Percentiles rank a stretch among this genome's conserved stretches.
Evolutionary conservation across 768 basidiomycete genomes (phyloP).

Genomic region (Hygrophoropsis aurantiaca): DNA sequence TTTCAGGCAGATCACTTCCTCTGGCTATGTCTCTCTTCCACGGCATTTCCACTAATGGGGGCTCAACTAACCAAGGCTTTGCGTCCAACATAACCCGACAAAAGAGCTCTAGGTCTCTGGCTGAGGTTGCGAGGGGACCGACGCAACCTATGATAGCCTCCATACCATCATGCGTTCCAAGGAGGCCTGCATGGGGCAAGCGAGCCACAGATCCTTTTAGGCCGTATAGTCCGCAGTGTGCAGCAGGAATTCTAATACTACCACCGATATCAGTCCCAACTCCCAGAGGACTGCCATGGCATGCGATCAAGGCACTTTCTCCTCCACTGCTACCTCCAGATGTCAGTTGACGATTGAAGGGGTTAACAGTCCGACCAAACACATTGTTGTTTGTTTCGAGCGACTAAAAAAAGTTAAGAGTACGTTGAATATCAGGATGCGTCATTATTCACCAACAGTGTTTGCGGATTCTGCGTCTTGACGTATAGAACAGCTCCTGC

Average conservation of each 20-base stretch:
- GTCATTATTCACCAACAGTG: conserved; percentile 40
- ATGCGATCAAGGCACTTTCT: conserved; percentile 45
- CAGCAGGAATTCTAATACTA: conserved; percentile 43
- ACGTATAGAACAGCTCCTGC: conserved; percentile 47
- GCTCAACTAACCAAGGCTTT: conserved; percentile 47
- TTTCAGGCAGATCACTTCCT: conserved; percentile 38
- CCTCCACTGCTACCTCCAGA: conserved; percentile 50
- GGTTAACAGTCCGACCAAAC: conserved; percentile 68
- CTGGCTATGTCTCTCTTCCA: conserved; percentile 43
- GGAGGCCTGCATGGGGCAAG: conserved; percentile 49
- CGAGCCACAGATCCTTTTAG: conserved; percentile 49
- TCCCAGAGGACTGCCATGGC: conserved; percentile 39
- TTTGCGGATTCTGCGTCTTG: conserved; percentile 50
- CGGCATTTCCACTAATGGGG: conserved; percentile 48
- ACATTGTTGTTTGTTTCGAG: conserved; percentile 53
- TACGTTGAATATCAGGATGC: background rate
- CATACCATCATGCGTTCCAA: conserved; percentile 52
- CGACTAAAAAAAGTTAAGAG: conserved; percentile 32
- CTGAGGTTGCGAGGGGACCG: conserved; percentile 49
- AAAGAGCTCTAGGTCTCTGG: conserved; percentile 49
- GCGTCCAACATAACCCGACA: conserved; percentile 45
- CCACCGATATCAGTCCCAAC: conserved; percentile 53
- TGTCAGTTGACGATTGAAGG: conserved; percentile 48
- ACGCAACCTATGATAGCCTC: conserved; percentile 52
- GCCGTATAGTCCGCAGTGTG: conserved; percentile 41